A percentile compares a stretch with the other conserved stretches of the same genome.
Evolutionary conservation across 148 eudicot genomes (phyloP).

Genomic region (Pouteria glomerata): DNA sequence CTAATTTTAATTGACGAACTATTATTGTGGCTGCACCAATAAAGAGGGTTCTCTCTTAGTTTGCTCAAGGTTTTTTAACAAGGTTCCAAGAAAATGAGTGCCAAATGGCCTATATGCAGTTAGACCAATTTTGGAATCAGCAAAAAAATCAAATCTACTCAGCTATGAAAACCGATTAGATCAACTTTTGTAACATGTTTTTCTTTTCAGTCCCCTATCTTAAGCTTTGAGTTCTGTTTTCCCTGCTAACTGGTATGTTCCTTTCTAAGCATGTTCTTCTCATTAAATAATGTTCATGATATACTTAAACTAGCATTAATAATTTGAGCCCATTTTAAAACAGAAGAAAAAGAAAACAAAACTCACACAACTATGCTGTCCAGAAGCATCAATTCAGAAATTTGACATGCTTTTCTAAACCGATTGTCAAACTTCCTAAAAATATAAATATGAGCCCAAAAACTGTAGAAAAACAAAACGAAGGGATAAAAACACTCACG

Average conservation of each 20-base stretch:
- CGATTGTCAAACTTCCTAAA: not conserved
- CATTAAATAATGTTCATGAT: not conserved
- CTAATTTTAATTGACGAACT: not conserved
- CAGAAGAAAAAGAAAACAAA: not conserved
- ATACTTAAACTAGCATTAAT: not conserved
- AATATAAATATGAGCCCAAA: not conserved
- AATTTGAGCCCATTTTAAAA: not conserved
- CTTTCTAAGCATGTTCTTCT: not conserved
- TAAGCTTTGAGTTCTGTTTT: not conserved
- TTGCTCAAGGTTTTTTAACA: not conserved
- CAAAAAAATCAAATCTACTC: not conserved
- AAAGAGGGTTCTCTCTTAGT: not conserved
- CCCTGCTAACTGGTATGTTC: not conserved
- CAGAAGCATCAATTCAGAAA: not conserved
- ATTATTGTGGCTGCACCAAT: not conserved
- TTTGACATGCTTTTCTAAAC: not conserved
- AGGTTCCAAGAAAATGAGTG: not conserved
- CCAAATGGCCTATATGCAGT: not conserved
- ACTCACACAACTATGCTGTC: not conserved
- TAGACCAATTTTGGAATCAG: not conserved
- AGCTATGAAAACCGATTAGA: not conserved
- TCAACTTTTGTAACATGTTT: not conserved
- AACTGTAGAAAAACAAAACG: not conserved
- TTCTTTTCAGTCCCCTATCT: not conserved
- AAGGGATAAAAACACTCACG: conserved; percentile 34